Evolutionary conservation across 192 early-diverging fungal genomes (phyloP), one percentile per base, ranked within the genome.

Genomic region (Dissophora ornata): DNA sequence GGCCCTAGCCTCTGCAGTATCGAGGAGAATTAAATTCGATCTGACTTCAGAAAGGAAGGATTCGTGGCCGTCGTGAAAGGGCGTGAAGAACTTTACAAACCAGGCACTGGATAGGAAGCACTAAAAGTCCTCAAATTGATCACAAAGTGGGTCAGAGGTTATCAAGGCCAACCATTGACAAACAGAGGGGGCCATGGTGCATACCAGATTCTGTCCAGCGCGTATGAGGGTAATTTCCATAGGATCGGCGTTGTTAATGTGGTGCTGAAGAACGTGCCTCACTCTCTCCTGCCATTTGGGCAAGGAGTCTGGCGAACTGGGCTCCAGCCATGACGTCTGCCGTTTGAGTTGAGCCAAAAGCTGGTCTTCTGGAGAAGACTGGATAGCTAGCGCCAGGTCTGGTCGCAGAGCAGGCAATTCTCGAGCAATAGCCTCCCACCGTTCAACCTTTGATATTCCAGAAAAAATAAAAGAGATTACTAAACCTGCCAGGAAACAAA

Each of bases 31-130:
- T 12, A 19, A 32, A 38, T 81, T 71, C 1, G 68, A 40, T 1
- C 45, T 38, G 9, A 62, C 64, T 32, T 81, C 80, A 15, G 57
- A 55, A 0, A 50, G 2, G 26, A 56, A 81, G 25, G 48, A 57
- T 4, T 21, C 13, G 7, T 67, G 26, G 8, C 80, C 73, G 26
- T 71, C 62, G 40, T 66, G 57, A 26, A 71, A 50, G 4, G 71
- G 80, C 10, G 68, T 71, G 25, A 77, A 81, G 30, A 81, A 81
- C 47, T 81, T 81, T 46, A 81, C 50, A 46, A 81, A 65, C 18
- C 42, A 29, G 0, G 18, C 12, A 19, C 57, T 24, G 10, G 52
- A 54, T 11, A 69, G 13, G 42, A 81, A 81, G 21, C 67, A 74
- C 80, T 81, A 45, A 44, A 32, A 13, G 7, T 6, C 13, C 36